Evolutionary conservation across 1,139 yeast genomes (phyloP), one percentile per base, ranked within the genome.

Genomic region (Debaryomyces nepalensis): DNA sequence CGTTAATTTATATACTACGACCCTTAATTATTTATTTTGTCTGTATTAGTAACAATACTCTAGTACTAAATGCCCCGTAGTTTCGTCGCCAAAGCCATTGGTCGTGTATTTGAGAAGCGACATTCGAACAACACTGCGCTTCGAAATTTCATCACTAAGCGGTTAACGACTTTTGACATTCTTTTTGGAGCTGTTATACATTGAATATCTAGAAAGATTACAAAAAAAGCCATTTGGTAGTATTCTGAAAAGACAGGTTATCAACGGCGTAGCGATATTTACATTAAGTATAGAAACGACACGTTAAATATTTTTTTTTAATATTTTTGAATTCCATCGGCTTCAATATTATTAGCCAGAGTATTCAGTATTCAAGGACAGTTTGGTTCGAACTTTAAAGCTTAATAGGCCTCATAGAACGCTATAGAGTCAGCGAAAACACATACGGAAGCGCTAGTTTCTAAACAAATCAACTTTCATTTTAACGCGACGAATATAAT

Each of bases 131-230:
- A 15, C n/a, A n/a, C 16, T 27, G 19, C 20, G 31, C 31, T 27
- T 27, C 31, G 16, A 27, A 27, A 27, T 27, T 27, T 27, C 31
- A 27, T 27, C 31, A 27, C 21, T 27, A 27, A 27, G 31, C 31
- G 31, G 31, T 15, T 27, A 27, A 20, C 31, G 31, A 27, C 20
- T 15, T 15, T 27, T 16, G 16, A 27, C 15, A 20, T 27, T 27
- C 20, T 27, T 27, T n/a, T 27, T 16, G 19, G 5, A 10, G 6
- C 16, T 12, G 2, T 26, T 14, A 15, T 27, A 16, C 15, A 15
- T 27, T 12, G 10, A 27, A 15, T 26, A 27, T 15, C n/a, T 9
- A 15, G n/a, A 27, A 6, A 27, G 3, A 9, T 15, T 15, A 27
- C 16, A 11, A 27, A 4, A 27, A 20, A 15, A 19, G 5, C 16